Evolutionary conservation across 768 basidiomycete species (phyloP).

Genomic region (Xerocomellus amylosporus): DNA sequence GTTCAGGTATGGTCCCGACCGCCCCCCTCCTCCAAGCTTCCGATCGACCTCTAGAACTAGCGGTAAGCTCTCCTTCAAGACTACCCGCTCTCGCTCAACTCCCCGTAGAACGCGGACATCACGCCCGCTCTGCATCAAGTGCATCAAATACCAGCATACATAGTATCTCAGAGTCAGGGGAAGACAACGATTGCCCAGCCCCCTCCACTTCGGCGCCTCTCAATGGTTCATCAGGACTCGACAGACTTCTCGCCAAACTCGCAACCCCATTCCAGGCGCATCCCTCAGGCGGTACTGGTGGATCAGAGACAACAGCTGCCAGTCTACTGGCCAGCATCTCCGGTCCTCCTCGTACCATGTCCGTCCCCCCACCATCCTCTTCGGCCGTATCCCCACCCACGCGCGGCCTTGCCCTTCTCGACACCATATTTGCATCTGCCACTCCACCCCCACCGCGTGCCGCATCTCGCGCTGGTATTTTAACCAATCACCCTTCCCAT

Average conservation of each 20-base stretch:
- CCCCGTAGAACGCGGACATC: conserved; percentile 22
- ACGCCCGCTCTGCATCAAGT: conserved; percentile 31
- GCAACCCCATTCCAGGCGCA: conserved; percentile 17
- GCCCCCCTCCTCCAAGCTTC: conserved; percentile 58
- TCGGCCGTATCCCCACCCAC: conserved; percentile 27
- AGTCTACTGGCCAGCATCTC: conserved; percentile 51
- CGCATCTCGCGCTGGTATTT: conserved; percentile 15
- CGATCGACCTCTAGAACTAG: conserved; percentile 32
- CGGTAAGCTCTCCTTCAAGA: conserved; percentile 12
- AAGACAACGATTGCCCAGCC: conserved; percentile 20
- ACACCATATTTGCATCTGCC: conserved; percentile 75
- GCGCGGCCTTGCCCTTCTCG: conserved; percentile 59
- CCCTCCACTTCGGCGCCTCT: conserved; percentile 11
- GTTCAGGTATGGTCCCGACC: conserved; percentile 64
- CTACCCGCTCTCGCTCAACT: conserved; percentile 4
- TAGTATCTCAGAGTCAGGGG: conserved; percentile 33
- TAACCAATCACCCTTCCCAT: conserved; percentile 15
- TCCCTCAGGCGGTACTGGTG: conserved; percentile 21
- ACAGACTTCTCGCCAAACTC: conserved; percentile 45
- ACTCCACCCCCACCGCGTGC: conserved; percentile 26
- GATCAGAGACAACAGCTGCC: conserved; percentile 36
- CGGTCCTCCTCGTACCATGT: conserved; percentile 35
- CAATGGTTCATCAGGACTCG: conserved; percentile 37
- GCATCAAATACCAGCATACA: conserved; percentile 36
- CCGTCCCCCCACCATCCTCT: conserved; percentile 29